These are phyloP conservation scores for Cucumis sativus DNA, from an alignment of 306 rosid genomes.

Conservation along the genomic window Cucumber_9930_V3 NC_026656.2:12681001-12681500, in stretches of 20 bases:
- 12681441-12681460: background rate
- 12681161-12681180: slow-evolving; percentile 73
- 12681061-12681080: background rate
- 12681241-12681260: slow-evolving; percentile 64
- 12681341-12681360: slow-evolving; percentile 10
- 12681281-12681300: slow-evolving; percentile 15
- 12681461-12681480: background rate
- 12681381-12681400: background rate
- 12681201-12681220: slow-evolving; percentile 82
- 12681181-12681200: slow-evolving; percentile 84
- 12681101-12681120: background rate
- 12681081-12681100: background rate
- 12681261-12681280: slow-evolving; percentile 36
- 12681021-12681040: too few relatives aligned
- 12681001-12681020: too few relatives aligned
- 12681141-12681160: slow-evolving; percentile 93
- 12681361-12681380: background rate
- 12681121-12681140: slow-evolving; percentile 51
- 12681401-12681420: background rate
- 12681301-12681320: slow-evolving; percentile 5
- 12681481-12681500: background rate
- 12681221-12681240: slow-evolving; percentile 61
- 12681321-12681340: background rate
- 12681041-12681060: too few relatives aligned
- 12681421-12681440: background rate